phyloP scores from a whole-genome alignment of 169 alveolate species.

The Theileria equi region DNA sequence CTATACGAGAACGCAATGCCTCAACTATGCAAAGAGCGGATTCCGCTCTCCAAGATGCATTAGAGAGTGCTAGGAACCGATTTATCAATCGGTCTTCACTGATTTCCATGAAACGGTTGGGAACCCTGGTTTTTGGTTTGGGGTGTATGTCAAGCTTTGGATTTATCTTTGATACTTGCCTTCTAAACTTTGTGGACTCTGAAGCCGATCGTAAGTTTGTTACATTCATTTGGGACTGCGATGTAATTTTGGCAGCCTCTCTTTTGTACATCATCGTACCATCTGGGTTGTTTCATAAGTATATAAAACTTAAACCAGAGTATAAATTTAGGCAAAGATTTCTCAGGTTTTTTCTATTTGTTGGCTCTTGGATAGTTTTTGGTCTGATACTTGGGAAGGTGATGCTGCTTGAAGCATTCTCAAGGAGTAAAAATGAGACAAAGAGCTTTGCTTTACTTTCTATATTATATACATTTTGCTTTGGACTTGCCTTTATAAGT shows the following conservation, averaged over 20 bases:
- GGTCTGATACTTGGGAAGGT: conserved; percentile 8
- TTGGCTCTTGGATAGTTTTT: conserved; percentile 19
- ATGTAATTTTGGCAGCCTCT: conserved; percentile 16
- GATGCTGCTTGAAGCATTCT: conserved; percentile 31
- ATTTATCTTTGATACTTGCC: conserved; percentile 13
- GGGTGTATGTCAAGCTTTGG: conserved; percentile 38
- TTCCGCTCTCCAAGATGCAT: not conserved
- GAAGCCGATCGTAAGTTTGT: conserved; percentile 12
- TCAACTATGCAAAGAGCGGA: too few relatives aligned
- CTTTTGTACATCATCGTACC: conserved; percentile 32
- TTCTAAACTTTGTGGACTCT: not conserved
- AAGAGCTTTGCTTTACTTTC: conserved; percentile 8
- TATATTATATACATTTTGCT: conserved; percentile 6
- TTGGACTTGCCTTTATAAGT: conserved; percentile 51
- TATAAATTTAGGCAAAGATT: conserved; percentile 18
- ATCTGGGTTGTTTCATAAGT: conserved; percentile 35
- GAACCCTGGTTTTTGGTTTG: conserved; percentile 32
- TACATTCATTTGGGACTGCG: conserved; percentile 17
- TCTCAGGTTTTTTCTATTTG: conserved; percentile 9
- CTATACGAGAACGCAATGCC: conserved; percentile 7
- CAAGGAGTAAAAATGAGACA: not conserved
- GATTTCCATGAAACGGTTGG: conserved; percentile 24
- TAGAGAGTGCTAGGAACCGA: not conserved
- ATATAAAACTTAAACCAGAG: conserved; percentile 2
- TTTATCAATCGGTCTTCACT: not conserved